Percentiles rank a stretch among this genome's conserved stretches.
phyloP scores from a whole-genome alignment of 129 eudicot genomes.

The Flaveria bidentis region DNA sequence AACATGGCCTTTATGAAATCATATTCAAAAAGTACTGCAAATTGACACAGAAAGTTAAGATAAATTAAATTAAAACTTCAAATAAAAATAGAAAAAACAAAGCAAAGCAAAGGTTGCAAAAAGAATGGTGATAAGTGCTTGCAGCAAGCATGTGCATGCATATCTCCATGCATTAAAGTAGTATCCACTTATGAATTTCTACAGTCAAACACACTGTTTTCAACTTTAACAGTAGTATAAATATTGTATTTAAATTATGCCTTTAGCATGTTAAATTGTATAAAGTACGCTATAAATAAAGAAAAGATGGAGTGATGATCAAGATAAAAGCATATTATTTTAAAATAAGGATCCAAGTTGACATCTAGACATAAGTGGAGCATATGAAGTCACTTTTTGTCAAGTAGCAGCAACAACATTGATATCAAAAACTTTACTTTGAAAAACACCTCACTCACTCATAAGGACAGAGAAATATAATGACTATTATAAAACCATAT shows the following conservation, averaged over 20 bases:
- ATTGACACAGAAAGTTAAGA: slow-evolving; percentile 35
- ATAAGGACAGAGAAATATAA: neutral
- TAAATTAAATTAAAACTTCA: neutral
- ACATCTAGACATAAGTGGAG: slow-evolving; percentile 22
- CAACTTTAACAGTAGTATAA: slow-evolving; percentile 15
- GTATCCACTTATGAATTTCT: slow-evolving; percentile 16
- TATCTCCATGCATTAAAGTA: slow-evolving; percentile 28
- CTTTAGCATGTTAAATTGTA: slow-evolving; percentile 2
- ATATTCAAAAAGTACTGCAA: slow-evolving; percentile 68
- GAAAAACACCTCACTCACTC: neutral
- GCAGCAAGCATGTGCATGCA: slow-evolving; percentile 25
- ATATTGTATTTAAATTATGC: neutral
- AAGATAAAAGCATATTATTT: neutral
- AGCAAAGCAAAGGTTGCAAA: slow-evolving; percentile 27
- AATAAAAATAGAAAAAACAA: neutral
- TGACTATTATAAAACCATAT: neutral
- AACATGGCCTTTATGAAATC: slow-evolving; percentile 61
- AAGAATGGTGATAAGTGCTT: slow-evolving; percentile 25
- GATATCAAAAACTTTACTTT: slow-evolving; percentile 10
- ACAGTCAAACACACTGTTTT: slow-evolving; percentile 29
- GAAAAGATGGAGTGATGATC: neutral
- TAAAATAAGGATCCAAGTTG: slow-evolving; percentile 5
- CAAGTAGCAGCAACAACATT: slow-evolving; percentile 30
- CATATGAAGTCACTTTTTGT: slow-evolving; percentile 22
- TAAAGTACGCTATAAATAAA: neutral